phyloP scores from a whole-genome alignment of 805 yeast genomes.

The Yarrowia sp. region DNA sequence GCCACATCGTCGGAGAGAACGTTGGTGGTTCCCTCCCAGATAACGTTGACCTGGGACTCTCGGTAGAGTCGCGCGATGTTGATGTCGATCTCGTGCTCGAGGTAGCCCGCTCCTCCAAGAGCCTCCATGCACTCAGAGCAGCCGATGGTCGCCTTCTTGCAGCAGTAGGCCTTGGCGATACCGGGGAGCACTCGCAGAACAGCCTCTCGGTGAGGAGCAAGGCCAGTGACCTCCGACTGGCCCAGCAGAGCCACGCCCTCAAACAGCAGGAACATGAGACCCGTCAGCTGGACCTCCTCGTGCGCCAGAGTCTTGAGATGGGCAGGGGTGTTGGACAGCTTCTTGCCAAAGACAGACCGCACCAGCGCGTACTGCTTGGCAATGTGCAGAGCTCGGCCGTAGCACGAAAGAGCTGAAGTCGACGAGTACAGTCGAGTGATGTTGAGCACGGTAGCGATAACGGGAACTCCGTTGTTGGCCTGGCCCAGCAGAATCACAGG shows the following conservation, averaged over 20 bases:
- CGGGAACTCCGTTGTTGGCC: slow-evolving; percentile 35
- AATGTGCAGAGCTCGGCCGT: slow-evolving; percentile 34
- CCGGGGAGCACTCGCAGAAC: slow-evolving; percentile 36
- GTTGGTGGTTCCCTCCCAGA: slow-evolving; percentile 41
- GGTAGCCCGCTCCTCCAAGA: slow-evolving; percentile 38
- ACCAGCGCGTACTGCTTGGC: slow-evolving; percentile 35
- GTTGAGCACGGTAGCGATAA: slow-evolving; percentile 36
- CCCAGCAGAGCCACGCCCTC: slow-evolving; percentile 34
- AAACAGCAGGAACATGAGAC: slow-evolving; percentile 33
- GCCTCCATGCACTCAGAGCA: slow-evolving; percentile 40
- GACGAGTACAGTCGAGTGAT: slow-evolving; percentile 36
- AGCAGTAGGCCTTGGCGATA: slow-evolving; percentile 34
- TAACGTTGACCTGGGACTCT: slow-evolving; percentile 38
- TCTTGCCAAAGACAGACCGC: slow-evolving; percentile 35
- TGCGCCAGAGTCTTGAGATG: slow-evolving; percentile 36
- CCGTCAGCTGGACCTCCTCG: slow-evolving; percentile 33
- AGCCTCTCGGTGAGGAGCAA: slow-evolving; percentile 29
- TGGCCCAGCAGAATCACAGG: slow-evolving; percentile 32
- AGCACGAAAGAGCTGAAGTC: slow-evolving; percentile 33
- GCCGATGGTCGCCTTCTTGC: slow-evolving; percentile 35
- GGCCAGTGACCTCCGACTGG: slow-evolving; percentile 30
- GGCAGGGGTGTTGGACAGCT: slow-evolving; percentile 32
- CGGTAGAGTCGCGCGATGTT: slow-evolving; percentile 36
- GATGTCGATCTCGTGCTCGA: slow-evolving; percentile 37
- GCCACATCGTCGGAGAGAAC: slow-evolving; percentile 36